Evolutionary conservation across 2,329 filamentous ascomycete genomes (phyloP), one percentile per base, ranked within the genome.

Genomic region (Xylariaceae sp.): DNA sequence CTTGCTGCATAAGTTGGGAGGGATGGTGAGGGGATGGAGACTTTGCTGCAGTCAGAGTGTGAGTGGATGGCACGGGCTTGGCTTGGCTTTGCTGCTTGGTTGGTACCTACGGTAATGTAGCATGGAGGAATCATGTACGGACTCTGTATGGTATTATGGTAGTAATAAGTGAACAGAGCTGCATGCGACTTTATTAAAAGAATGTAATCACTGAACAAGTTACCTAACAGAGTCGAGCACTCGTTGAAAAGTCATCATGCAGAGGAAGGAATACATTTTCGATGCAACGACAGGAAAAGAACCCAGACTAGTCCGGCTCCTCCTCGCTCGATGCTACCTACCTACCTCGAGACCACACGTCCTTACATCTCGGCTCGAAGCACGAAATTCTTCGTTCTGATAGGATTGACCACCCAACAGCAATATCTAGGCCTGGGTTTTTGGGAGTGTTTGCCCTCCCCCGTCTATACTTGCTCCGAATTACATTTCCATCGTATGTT

Each of bases 281-380:
- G 10, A 45, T 45, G 9, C 17, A 30, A 56, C 51, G 7, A n/a
- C 41, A 30, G 1, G 23, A 30, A 30, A 30, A 23, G 55, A 52
- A 44, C 58, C 53, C 58, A 48, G 45, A 34, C 53, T 37, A 57
- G 37, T 30, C 37, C 44, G 15, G 37, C 39, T 34, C 37, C 45
- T 30, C 51, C 15, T 53, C 48, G 17, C 30, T 18, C 50, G 35
- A 63, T 63, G 59, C 61, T 57, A 63, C 61, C 54, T 57, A 30
- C 23, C 4, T 30, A 5, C 23, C 23, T 30, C 17, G 2, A 2
- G 23, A 30, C 23, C 23, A 30, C 23, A 30, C 23, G 3, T 30
- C 23, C 23, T 30, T 30, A 4, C 23, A 30, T 30, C 23, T 30
- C 23, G 23, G 23, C 23, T 30, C 23, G 1, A 30, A 30, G 23